Evolutionary conservation across 1,284 basidiomycete species (phyloP), one percentile per base, ranked within the genome.

Genomic region (Ustilago sp.): DNA sequence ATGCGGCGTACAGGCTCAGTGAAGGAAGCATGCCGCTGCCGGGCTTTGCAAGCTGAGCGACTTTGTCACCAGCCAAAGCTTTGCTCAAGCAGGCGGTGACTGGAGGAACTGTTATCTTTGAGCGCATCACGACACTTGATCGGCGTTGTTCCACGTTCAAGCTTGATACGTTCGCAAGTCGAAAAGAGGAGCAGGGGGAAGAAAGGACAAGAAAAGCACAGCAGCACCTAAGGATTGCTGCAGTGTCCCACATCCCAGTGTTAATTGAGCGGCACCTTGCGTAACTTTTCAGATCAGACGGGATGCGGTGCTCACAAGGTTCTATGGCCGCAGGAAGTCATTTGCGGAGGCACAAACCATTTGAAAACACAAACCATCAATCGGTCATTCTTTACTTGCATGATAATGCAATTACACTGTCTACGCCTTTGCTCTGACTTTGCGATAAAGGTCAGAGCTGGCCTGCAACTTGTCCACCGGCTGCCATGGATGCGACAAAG

Each of bases 201-300:
- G 31, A 54, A 5, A 12, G 41, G n/a, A 35, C 11, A 12, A 15
- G 34, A 68, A 59, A 35, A 50, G 54, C 50, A 53, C 43, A 50
- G 54, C 50, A 53, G 90, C 91, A 91, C 90, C 90, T 88, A 91
- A 91, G 90, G 91, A 91, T 91, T 91, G 91, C 90, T 90, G 88
- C 89, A 90, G 91, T 91, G 91, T 91, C 91, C 91, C 91, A 91
- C 91, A 91, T 91, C 90, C 88, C 91, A 91, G 91, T 92, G 91
- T 91, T 91, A 90, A 91, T 91, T 91, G 87, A 89, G 90, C 90
- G 89, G 90, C 89, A 91, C 90, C 89, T 89, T 88, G 90, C 89
- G 92, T 92, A 90, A 91, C 90, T 91, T 89, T 90, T 89, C 90
- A 91, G 90, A 91, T 91, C 90, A 86, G 91, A 91, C 90, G 89